Percentiles rank a stretch among this genome's conserved stretches.
These are phyloP conservation scores for Fusarium dimerum DNA, from an alignment of 2,329 filamentous ascomycete species.

Conservation along the genomic window DNA sequence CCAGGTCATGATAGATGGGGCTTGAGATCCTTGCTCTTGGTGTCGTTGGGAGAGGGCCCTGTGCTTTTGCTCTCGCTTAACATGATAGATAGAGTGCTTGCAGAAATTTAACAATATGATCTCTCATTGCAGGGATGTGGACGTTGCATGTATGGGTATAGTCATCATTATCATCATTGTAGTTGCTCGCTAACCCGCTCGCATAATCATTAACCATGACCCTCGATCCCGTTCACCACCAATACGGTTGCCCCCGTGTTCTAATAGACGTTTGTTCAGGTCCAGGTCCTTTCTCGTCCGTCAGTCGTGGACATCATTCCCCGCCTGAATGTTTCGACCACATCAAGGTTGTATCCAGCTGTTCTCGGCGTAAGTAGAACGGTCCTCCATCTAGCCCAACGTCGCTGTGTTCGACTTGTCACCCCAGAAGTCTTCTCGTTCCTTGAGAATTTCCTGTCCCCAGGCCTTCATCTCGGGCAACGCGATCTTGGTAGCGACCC, in stretches of 20 bases:
- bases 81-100: too few species aligned
- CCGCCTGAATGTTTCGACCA: too few species aligned
- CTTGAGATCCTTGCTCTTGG: neutral
- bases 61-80: neutral
- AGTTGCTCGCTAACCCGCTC: conserved; percentile 7
- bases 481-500: conserved; percentile 72
- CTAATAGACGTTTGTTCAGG: conserved; percentile 9
- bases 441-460: conserved; percentile 73
- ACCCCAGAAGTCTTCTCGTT: conserved; percentile 75
- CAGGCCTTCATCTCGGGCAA: conserved; percentile 79
- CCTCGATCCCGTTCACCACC: conserved; percentile 2
- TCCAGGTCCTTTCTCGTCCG: too few species aligned
- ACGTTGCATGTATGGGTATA: too few species aligned
- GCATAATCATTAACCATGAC: conserved; percentile 4
- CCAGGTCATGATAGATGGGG: neutral
- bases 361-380: conserved; percentile 41
- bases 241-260: neutral
- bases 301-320: conserved; percentile 17
- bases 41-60: neutral
- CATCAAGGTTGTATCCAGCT: too few species aligned
- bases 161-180: neutral
- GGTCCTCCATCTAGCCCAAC: conserved; percentile 40
- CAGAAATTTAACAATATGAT: too few species aligned
- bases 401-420: conserved; percentile 45
- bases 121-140: too few species aligned